A percentile compares a stretch with the other conserved stretches of the same genome.
Evolutionary conservation across 768 basidiomycete genomes (phyloP).

Genomic region (Leccinum rimulosum): DNA sequence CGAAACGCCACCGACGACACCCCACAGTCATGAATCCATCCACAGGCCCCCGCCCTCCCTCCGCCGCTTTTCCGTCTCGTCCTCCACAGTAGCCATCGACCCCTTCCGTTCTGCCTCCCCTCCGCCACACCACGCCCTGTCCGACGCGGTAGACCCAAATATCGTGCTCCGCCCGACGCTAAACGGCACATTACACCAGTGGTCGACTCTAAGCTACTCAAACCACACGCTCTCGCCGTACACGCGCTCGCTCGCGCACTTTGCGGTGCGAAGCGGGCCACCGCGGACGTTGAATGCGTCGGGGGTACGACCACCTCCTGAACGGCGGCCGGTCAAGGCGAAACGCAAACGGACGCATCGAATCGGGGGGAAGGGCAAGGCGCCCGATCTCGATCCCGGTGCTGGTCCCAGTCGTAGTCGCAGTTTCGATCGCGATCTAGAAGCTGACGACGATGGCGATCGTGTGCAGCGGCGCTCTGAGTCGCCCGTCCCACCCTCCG

Average conservation of each 20-base stretch:
- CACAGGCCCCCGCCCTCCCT: constrained; percentile 15
- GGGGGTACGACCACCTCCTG: constrained; percentile 35
- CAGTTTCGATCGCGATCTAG: neutral
- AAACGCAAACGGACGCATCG: constrained; percentile 71
- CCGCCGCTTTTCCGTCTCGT: constrained; percentile 37
- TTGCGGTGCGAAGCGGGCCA: constrained; percentile 88
- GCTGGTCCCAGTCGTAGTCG: neutral
- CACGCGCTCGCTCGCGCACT: constrained; percentile 86
- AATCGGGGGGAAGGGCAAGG: constrained; percentile 39
- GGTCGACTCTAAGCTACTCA: constrained; percentile 82
- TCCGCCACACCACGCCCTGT: constrained; percentile 29
- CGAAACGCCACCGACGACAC: constrained; percentile 45
- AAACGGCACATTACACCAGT: constrained; percentile 79
- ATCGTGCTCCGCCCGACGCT: constrained; percentile 62
- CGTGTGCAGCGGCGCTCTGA: constrained; percentile 20
- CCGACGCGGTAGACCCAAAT: constrained; percentile 44
- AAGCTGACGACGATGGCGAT: constrained; percentile 3
- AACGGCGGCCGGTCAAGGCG: constrained; percentile 65
- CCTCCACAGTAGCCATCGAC: constrained; percentile 28
- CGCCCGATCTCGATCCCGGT: neutral
- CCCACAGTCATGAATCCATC: constrained; percentile 16
- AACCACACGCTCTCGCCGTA: constrained; percentile 96
- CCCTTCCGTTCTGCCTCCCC: constrained; percentile 36
- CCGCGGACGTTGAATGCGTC: constrained; percentile 44
- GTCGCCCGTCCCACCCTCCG: constrained; percentile 41